A percentile compares a stretch with the other conserved stretches of the same genome.
Conservation (phyloP, 75 land plant species). For the Cryptomeria japonica region DNA sequence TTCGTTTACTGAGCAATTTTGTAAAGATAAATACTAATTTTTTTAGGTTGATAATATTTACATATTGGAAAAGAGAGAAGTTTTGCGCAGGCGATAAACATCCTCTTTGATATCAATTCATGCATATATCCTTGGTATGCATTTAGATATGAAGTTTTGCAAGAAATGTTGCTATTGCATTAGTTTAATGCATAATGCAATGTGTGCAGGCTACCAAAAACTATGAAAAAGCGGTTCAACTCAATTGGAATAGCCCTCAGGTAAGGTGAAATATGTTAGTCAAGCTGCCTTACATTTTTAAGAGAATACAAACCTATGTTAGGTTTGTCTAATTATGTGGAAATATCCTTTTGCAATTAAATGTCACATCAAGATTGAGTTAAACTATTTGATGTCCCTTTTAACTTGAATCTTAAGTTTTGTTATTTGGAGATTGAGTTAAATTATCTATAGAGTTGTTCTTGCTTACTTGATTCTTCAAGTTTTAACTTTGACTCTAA, state of each 20-base stretch:
- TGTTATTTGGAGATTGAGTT: not conserved
- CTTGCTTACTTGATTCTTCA: not conserved
- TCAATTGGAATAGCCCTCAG: constrained; percentile 99
- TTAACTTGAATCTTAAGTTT: not conserved
- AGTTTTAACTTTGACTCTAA: no score
- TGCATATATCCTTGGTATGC: not conserved
- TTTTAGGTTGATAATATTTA: not conserved
- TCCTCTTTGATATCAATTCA: not conserved
- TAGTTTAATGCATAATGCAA: not conserved
- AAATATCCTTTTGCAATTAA: not conserved
- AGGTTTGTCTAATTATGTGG: not conserved
- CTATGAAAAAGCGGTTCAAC: constrained; percentile 96
- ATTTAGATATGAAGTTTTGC: not conserved
- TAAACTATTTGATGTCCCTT: not conserved
- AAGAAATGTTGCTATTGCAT: not conserved
- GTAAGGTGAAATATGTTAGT: constrained; percentile 25
- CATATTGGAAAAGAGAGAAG: not conserved
- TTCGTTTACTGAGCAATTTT: not conserved
- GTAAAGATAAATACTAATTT: not conserved
- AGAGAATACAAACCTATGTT: not conserved
- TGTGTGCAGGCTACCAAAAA: constrained; percentile 80
- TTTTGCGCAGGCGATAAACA: not conserved
- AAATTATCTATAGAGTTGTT: no score
- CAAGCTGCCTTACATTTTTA: not conserved
- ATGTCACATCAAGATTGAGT: not conserved